Evolutionary conservation across 2,329 filamentous ascomycete genomes (phyloP).

Genomic region (Amauroascus verrucosus): DNA sequence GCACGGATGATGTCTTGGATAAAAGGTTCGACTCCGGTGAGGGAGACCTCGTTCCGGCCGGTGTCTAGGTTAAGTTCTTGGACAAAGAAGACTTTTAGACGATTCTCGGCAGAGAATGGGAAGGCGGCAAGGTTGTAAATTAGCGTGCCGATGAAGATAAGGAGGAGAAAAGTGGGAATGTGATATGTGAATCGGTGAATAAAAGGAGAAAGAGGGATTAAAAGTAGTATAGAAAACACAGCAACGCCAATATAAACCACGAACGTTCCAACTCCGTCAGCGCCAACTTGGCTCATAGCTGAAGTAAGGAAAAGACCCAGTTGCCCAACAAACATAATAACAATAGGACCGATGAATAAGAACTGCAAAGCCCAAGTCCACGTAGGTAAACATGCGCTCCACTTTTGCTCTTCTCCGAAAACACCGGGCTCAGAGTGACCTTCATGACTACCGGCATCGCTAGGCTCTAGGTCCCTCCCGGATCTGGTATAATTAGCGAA

Average conservation of each 20-base stretch:
- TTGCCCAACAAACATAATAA: slow-evolving; percentile 66
- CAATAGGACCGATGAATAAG: slow-evolving; percentile 65
- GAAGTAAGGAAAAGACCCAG: slow-evolving; percentile 62
- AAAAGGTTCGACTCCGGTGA: slow-evolving; percentile 59
- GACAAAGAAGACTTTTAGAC: slow-evolving; percentile 79
- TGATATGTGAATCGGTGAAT: slow-evolving; percentile 79
- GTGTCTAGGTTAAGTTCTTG: slow-evolving; percentile 70
- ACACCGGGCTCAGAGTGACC: slow-evolving; percentile 28
- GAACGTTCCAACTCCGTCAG: slow-evolving; percentile 67
- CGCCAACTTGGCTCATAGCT: slow-evolving; percentile 66
- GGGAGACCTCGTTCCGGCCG: slow-evolving; percentile 57
- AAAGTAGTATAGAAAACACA: slow-evolving; percentile 56
- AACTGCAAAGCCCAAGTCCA: slow-evolving; percentile 89
- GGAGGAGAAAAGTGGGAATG: slow-evolving; percentile 63
- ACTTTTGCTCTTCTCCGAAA: slow-evolving; percentile 68
- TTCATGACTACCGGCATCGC: slow-evolving; percentile 23
- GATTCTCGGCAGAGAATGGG: slow-evolving; percentile 69
- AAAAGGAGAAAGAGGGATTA: slow-evolving; percentile 71
- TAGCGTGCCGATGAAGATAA: slow-evolving; percentile 63
- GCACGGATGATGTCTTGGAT: slow-evolving; percentile 55
- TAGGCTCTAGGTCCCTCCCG: slow-evolving; percentile 22
- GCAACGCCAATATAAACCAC: slow-evolving; percentile 62
- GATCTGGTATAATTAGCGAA: slow-evolving; percentile 46
- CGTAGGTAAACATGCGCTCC: slow-evolving; percentile 67
- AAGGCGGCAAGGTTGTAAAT: slow-evolving; percentile 81